A percentile compares a stretch with the other conserved stretches of the same genome.
phyloP scores from a whole-genome alignment of 2,329 filamentous ascomycete genomes.

The Trichoderma brevicompactum region DNA sequence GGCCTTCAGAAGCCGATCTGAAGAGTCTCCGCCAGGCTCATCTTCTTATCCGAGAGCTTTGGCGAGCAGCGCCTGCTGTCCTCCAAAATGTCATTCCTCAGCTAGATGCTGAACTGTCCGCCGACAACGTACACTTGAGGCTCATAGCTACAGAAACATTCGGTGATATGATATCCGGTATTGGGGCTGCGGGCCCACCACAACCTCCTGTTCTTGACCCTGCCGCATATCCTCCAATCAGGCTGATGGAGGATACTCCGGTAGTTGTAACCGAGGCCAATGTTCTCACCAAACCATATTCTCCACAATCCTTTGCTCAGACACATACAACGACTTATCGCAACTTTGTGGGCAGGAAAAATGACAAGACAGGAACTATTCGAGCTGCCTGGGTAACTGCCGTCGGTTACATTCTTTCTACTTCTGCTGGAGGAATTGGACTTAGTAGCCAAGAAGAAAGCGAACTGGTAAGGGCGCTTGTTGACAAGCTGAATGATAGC shows the following conservation, averaged over 20 bases:
- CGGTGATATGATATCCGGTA: slow-evolving; percentile 91
- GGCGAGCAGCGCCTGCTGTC: slow-evolving; percentile 87
- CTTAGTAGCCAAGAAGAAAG: slow-evolving; percentile 82
- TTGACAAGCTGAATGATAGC: slow-evolving; percentile 80
- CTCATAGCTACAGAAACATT: slow-evolving; percentile 90
- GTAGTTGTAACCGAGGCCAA: slow-evolving; percentile 55
- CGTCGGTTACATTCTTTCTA: slow-evolving; percentile 84
- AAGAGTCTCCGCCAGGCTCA: slow-evolving; percentile 90
- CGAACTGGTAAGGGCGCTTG: slow-evolving; percentile 72
- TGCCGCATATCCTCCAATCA: slow-evolving; percentile 79
- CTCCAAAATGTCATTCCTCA: slow-evolving; percentile 93
- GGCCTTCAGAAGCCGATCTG: slow-evolving; percentile 80
- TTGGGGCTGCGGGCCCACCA: slow-evolving; percentile 87
- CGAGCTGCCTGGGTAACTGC: slow-evolving; percentile 85
- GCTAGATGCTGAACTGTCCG: slow-evolving; percentile 86
- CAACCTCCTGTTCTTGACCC: slow-evolving; percentile 75
- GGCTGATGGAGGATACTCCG: slow-evolving; percentile 59
- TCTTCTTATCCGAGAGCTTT: slow-evolving; percentile 84
- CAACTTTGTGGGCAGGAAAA: slow-evolving; percentile 80
- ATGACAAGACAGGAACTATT: slow-evolving; percentile 83
- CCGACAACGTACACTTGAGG: slow-evolving; percentile 85
- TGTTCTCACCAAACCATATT: slow-evolving; percentile 79
- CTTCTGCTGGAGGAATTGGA: slow-evolving; percentile 87
- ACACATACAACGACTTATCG: slow-evolving; percentile 79
- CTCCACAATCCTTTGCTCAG: slow-evolving; percentile 86